phyloP scores from a whole-genome alignment of 2,329 filamentous ascomycete species.

The Neophaeococcomyces aloes region DNA sequence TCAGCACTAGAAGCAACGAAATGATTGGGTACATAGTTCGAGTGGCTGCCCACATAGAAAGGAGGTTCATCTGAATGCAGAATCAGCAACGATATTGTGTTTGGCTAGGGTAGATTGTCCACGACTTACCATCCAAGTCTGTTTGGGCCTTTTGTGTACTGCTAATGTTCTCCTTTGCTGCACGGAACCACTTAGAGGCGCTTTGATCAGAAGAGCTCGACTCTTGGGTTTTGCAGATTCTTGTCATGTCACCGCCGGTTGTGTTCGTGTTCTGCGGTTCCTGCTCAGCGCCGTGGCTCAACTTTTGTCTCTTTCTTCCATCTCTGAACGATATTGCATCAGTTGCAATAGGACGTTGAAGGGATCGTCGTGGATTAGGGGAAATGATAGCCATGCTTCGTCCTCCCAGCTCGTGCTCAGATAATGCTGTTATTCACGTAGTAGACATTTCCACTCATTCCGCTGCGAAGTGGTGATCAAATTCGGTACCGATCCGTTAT shows the following conservation, averaged over 20 bases:
- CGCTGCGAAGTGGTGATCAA: no score
- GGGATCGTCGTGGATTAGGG: background rate
- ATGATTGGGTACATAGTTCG: constrained; percentile 11
- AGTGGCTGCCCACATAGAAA: constrained; percentile 25
- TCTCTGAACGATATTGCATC: background rate
- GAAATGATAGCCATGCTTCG: background rate
- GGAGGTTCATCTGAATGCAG: constrained; percentile 27
- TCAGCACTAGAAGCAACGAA: constrained; percentile 17
- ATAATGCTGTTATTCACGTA: background rate
- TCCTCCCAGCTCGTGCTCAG: background rate
- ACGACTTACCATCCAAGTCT: constrained; percentile 6
- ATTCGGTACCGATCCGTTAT: no score
- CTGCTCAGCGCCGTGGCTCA: constrained; percentile 3
- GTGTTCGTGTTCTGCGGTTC: background rate
- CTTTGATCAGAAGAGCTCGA: constrained; percentile 16
- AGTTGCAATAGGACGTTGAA: background rate
- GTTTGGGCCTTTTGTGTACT: background rate
- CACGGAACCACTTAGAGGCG: constrained; percentile 19
- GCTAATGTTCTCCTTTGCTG: constrained; percentile 16
- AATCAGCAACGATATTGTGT: background rate
- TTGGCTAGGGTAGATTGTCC: background rate
- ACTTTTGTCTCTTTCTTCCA: constrained; percentile 7
- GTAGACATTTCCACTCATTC: background rate
- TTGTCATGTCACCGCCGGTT: background rate
- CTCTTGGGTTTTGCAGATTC: background rate